Conservation (phyloP, 139 green algal species). For the Chlamydomonas schloesseri region DNA sequence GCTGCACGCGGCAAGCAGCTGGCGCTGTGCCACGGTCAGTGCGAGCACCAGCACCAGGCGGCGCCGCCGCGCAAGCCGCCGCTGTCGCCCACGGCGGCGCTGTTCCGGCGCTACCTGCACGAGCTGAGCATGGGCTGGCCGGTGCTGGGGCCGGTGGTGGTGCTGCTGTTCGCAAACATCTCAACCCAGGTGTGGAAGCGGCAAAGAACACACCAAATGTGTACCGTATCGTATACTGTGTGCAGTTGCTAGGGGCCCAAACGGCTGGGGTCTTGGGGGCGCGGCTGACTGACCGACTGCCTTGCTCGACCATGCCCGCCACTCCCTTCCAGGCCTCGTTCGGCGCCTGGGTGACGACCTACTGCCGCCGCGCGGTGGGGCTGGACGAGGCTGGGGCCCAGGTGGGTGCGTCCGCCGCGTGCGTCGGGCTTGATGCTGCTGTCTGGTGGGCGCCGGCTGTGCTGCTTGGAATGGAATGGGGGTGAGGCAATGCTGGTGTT, state of each 20-base stretch:
- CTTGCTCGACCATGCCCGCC: too few species aligned
- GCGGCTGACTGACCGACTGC: too few species aligned
- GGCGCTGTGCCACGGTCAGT: background rate
- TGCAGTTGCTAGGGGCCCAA: too few species aligned
- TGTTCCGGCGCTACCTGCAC: conserved; percentile 29
- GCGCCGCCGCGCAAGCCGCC: background rate
- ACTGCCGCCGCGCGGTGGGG: conserved; percentile 8
- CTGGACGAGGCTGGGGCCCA: background rate
- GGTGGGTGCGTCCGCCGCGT: too few species aligned
- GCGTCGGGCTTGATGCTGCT: too few species aligned
- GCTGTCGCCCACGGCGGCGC: background rate
- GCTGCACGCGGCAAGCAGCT: background rate
- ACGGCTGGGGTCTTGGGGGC: too few species aligned
- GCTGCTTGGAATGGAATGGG: too few species aligned
- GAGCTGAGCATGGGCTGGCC: conserved; percentile 35
- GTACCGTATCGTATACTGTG: too few species aligned
- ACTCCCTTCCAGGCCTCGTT: conserved; percentile 44
- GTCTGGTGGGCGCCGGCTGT: too few species aligned
- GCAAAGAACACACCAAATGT: too few species aligned
- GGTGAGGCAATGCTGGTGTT: too few species aligned
- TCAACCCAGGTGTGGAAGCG: conserved; percentile 9
- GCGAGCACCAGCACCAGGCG: background rate
- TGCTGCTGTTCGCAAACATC: conserved; percentile 47
- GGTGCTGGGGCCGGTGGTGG: conserved; percentile 30
- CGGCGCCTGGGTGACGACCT: conserved; percentile 42